Evolutionary conservation across 140 eudicot species (phyloP), one percentile per base, ranked within the genome.

Genomic region (Stevia rebaudiana): DNA sequence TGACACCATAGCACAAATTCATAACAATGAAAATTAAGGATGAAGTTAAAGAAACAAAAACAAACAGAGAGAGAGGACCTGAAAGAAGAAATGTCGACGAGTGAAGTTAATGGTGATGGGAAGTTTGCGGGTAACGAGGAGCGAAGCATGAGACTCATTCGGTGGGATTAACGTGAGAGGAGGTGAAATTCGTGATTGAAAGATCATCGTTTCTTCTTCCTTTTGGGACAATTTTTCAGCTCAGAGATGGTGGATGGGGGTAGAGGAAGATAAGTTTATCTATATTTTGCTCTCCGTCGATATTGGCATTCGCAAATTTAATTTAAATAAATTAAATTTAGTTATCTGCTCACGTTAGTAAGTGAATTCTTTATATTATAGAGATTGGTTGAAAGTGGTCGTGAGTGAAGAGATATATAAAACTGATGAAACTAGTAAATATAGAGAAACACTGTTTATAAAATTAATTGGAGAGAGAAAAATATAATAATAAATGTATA

Each of bases 91-190:
- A 52, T 24, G 59, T 52, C 24, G 36, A 52, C 36, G 59, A 52
- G 59, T 52, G 35, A 52, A 11, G 59, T 16, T 46, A 17, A 46
- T 6, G 52, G 52, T 1, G 52, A 46, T 46, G 11, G 59, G 59
- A 52, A 52, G 59, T 23, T 52, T 52, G 59, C 6, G 59, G 59
- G 35, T 17, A 52, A 52, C 24, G 59, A 52, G 24, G 36, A 50
- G 31, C 19, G 59, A 52, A 23, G 35, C 36, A 52, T 24, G 59
- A 52, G 52, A 46, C 22, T 3, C 52, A 46, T 15, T 46, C 6
- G 12, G 31, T 11, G 57, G 57, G 15, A 52, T 46, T 46, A 13
- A 36, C 37, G 23, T 52, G 1, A 25, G 3, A 23, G 35, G 59
- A 52, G 59, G 59, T 12, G 59, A 12, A 23, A 52, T 23, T 52